These are phyloP conservation scores for Huntiella moniliformis DNA, from an alignment of 2,329 filamentous ascomycete genomes.

Conservation along the genomic window DNA sequence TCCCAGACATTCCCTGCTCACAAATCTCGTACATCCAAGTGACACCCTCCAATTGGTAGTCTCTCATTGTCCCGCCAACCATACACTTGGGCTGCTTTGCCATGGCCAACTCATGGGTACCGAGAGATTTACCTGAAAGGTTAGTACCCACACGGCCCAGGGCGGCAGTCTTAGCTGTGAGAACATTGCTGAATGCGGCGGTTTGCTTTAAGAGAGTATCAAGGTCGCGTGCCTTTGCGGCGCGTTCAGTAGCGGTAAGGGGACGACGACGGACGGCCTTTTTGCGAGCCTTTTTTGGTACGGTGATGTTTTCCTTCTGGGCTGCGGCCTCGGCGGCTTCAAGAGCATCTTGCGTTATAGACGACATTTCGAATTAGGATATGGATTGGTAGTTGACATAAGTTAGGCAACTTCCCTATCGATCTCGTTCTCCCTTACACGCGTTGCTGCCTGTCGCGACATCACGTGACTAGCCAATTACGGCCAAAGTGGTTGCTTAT, in stretches of 20 bases:
- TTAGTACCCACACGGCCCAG: conserved; percentile 42
- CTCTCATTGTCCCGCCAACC: conserved; percentile 74
- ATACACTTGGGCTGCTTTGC: conserved; percentile 74
- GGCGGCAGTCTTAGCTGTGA: conserved; percentile 44
- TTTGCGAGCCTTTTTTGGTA: conserved; percentile 28
- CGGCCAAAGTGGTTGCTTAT: not conserved
- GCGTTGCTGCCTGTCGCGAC: conserved; percentile 1
- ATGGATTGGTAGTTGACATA: not conserved
- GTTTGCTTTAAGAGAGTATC: conserved; percentile 41
- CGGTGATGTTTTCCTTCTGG: conserved; percentile 19
- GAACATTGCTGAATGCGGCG: conserved; percentile 40
- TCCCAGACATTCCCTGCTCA: conserved; percentile 71
- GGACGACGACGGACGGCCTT: conserved; percentile 25
- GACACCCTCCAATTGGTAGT: conserved; percentile 83
- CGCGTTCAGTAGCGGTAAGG: conserved; percentile 30
- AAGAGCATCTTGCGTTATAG: conserved; percentile 15
- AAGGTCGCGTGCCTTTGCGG: conserved; percentile 36
- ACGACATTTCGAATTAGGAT: conserved; percentile 3
- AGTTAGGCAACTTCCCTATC: not conserved
- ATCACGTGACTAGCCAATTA: conserved; percentile 4
- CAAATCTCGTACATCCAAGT: conserved; percentile 85
- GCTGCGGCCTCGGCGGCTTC: conserved; percentile 22
- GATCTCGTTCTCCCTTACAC: not conserved
- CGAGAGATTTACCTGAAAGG: conserved; percentile 39
- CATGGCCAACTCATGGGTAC: conserved; percentile 52